Evolutionary conservation across 371 early-diverging fungal species (phyloP).

Genomic region (Lichtheimia ramosa): DNA sequence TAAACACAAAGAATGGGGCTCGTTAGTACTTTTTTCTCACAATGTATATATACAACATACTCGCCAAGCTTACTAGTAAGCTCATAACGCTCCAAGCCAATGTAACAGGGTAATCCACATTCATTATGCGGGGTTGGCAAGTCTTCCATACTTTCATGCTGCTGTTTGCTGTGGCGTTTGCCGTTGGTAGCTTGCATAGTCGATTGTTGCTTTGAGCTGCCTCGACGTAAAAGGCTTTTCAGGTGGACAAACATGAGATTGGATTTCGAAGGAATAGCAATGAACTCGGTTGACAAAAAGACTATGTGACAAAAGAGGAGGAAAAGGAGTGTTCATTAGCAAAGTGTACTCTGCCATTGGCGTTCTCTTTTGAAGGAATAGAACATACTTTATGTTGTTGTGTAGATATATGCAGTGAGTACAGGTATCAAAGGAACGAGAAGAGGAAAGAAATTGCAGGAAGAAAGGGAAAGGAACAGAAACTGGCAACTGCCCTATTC

Average conservation of each 20-base stretch:
- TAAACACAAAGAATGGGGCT: not conserved
- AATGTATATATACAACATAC: constrained; percentile 45
- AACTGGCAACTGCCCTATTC: not conserved
- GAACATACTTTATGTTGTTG: too few species aligned
- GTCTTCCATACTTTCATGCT: constrained; percentile 7
- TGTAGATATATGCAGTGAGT: too few species aligned
- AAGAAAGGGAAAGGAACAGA: not conserved
- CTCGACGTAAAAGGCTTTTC: constrained; percentile 15
- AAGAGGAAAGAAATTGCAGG: constrained; percentile 1
- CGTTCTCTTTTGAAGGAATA: too few species aligned
- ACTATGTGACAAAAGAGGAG: too few species aligned
- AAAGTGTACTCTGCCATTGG: too few species aligned
- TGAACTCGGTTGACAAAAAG: too few species aligned
- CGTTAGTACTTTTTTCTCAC: constrained; percentile 1
- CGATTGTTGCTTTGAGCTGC: constrained; percentile 3
- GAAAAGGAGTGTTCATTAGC: too few species aligned
- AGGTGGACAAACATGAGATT: constrained; percentile 11
- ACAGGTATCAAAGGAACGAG: constrained; percentile 6
- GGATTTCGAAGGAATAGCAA: not conserved
- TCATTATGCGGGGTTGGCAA: not conserved
- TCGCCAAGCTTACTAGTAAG: constrained; percentile 60
- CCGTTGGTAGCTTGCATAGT: too few species aligned
- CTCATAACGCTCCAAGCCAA: constrained; percentile 37
- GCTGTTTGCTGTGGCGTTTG: not conserved
- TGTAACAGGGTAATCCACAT: constrained; percentile 6